Evolutionary conservation across 768 basidiomycete genomes (phyloP).

Genomic region (Collybia nuda): DNA sequence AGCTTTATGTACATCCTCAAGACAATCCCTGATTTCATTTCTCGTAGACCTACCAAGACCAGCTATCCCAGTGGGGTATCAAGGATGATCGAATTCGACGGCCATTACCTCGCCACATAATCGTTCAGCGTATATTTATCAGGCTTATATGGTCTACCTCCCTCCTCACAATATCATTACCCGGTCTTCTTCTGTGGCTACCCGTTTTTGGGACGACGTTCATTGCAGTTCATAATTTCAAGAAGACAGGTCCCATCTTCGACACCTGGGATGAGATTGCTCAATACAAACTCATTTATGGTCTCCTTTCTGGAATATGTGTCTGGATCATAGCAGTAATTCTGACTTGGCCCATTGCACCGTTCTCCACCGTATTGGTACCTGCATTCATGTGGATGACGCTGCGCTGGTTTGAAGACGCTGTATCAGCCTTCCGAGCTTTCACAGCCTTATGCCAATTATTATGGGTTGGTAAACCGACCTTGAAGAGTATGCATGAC

Average conservation of each 20-base stretch:
- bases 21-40: not conserved
- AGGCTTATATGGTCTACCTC: constrained; percentile 63
- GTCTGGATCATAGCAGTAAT: constrained; percentile 61
- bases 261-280: constrained; percentile 91
- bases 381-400: constrained; percentile 88
- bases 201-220: constrained; percentile 76
- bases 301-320: constrained; percentile 67
- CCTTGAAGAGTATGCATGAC: constrained; percentile 52
- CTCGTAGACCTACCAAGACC: constrained; percentile 70
- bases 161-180: constrained; percentile 65
- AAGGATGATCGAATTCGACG: constrained; percentile 85
- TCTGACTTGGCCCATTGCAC: constrained; percentile 61
- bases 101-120: constrained; percentile 51
- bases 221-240: constrained; percentile 72
- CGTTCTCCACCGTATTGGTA: constrained; percentile 56
- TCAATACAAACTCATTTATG: constrained; percentile 85
- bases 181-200: constrained; percentile 80
- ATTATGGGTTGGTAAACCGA: constrained; percentile 57
- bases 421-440: constrained; percentile 77
- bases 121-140: constrained; percentile 63
- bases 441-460: constrained; percentile 61
- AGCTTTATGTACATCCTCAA: constrained; percentile 1
- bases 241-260: constrained; percentile 78
- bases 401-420: constrained; percentile 86
- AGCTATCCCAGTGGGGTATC: constrained; percentile 63